phyloP scores from a whole-genome alignment of 495 filamentous ascomycete species.

The Annulohypoxylon stygium region DNA sequence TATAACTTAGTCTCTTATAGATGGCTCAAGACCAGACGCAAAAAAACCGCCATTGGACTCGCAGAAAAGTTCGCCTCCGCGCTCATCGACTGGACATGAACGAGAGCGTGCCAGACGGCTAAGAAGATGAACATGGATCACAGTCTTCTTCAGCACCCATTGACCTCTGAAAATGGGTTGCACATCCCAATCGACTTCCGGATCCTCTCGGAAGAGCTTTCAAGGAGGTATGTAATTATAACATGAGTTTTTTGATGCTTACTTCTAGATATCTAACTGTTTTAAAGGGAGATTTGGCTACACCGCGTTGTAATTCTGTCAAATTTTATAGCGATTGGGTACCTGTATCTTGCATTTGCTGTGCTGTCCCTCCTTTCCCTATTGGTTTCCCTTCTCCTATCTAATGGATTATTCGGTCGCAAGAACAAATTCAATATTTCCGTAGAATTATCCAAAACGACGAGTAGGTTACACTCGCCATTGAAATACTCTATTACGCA shows the following conservation, averaged over 20 bases:
- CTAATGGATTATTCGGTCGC: conserved; percentile 15
- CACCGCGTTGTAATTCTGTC: conserved; percentile 15
- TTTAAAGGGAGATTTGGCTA: conserved; percentile 29
- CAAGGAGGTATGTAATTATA: conserved; percentile 21
- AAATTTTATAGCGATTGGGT: conserved; percentile 28
- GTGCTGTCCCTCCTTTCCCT: conserved; percentile 24
- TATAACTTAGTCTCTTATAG: neutral
- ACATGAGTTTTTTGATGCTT: neutral
- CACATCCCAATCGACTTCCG: conserved; percentile 19
- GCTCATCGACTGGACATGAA: conserved; percentile 1
- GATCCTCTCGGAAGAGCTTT: conserved; percentile 6
- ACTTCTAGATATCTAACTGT: conserved; percentile 12
- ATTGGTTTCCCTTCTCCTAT: conserved; percentile 8
- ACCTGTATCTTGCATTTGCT: conserved; percentile 25
- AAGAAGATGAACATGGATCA: conserved; percentile 23
- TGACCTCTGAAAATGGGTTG: conserved; percentile 12
- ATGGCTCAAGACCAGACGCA: neutral
- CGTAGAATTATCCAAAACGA: neutral
- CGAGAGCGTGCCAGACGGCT: conserved; percentile 12
- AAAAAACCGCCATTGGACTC: neutral
- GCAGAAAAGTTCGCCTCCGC: conserved; percentile 14
- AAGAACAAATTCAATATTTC: conserved; percentile 1
- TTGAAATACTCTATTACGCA: conserved; percentile 23
- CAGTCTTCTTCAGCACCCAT: conserved; percentile 29
- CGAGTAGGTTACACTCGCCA: conserved; percentile 12